These are phyloP conservation scores for Euphorbia peplus DNA, from an alignment of 345 rosid genomes.

Conservation along the genomic window DNA sequence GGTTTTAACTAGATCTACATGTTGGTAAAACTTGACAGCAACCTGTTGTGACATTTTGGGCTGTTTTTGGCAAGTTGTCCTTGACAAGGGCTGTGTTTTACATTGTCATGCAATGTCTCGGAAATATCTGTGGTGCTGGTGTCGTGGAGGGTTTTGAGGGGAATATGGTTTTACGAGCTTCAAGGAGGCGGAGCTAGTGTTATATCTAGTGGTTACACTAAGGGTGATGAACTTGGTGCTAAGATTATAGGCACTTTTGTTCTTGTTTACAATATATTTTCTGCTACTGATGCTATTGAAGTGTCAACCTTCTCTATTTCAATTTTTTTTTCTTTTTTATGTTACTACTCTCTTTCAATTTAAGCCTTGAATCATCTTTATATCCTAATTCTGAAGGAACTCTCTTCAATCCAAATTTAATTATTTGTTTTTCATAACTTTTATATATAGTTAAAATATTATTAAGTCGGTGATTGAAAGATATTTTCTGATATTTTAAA, in stretches of 20 bases:
- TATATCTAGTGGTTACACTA: conserved; percentile 23
- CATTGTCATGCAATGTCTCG: conserved; percentile 30
- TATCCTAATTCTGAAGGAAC: too few relatives aligned
- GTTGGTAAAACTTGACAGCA: conserved; percentile 11
- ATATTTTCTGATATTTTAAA: too few relatives aligned
- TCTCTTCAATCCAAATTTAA: too few relatives aligned
- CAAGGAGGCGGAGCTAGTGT: conserved; percentile 27
- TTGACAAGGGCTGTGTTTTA: conserved; percentile 28
- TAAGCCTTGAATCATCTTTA: too few relatives aligned
- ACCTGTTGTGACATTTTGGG: conserved; percentile 30
- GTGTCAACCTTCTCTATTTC: too few relatives aligned
- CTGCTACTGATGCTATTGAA: conserved; percentile 33
- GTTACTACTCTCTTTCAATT: too few relatives aligned
- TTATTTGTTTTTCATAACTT: too few relatives aligned
- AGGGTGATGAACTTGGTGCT: conserved; percentile 32
- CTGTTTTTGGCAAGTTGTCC: conserved; percentile 27
- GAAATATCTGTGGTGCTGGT: conserved; percentile 33
- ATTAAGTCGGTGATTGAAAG: too few relatives aligned
- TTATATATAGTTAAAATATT: too few relatives aligned
- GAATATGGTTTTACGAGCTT: not conserved
- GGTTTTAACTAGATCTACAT: conserved; percentile 15
- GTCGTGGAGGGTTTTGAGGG: conserved; percentile 29
- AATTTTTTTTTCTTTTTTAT: too few relatives aligned
- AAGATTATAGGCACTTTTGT: conserved; percentile 30
- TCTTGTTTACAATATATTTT: conserved; percentile 27